Evolutionary conservation across 2,329 filamentous ascomycete species (phyloP).

Genomic region (Chaetothyriales sp.): DNA sequence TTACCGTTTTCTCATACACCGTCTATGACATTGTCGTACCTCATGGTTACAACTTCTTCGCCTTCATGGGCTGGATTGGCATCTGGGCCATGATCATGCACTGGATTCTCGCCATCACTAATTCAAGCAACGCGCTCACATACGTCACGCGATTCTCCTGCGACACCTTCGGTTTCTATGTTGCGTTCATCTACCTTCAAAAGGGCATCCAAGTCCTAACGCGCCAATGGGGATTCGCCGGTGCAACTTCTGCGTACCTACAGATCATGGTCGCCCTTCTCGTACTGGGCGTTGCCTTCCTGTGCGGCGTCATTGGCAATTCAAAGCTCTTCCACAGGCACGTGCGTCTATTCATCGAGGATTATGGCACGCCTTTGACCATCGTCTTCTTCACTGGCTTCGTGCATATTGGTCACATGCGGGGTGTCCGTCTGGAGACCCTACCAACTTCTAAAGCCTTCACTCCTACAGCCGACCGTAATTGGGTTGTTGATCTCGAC

Average conservation of each 20-base stretch:
- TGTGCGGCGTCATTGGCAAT: slow-evolving; percentile 56
- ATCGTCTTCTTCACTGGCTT: slow-evolving; percentile 84
- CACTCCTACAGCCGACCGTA: slow-evolving; percentile 57
- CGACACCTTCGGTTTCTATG: slow-evolving; percentile 84
- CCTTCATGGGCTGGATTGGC: slow-evolving; percentile 87
- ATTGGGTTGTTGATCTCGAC: slow-evolving; percentile 75
- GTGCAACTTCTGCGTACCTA: slow-evolving; percentile 56
- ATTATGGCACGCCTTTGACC: slow-evolving; percentile 74
- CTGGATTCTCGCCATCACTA: slow-evolving; percentile 69
- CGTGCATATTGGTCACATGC: slow-evolving; percentile 73
- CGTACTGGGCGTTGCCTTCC: slow-evolving; percentile 63
- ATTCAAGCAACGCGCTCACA: slow-evolving; percentile 75
- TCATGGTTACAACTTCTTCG: slow-evolving; percentile 65
- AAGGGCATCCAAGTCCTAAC: slow-evolving; percentile 80
- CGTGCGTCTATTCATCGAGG: slow-evolving; percentile 69
- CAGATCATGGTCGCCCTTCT: slow-evolving; percentile 64
- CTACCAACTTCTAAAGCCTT: slow-evolving; percentile 68
- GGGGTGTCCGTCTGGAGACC: slow-evolving; percentile 51
- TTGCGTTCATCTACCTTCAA: slow-evolving; percentile 81
- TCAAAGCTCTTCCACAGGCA: slow-evolving; percentile 61
- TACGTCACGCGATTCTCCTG: slow-evolving; percentile 87
- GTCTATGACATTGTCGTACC: slow-evolving; percentile 78
- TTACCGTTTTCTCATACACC: slow-evolving; percentile 89
- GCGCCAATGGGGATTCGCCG: slow-evolving; percentile 50
- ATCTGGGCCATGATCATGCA: slow-evolving; percentile 78